A percentile compares a stretch with the other conserved stretches of the same genome.
Conservation (phyloP, 2,329 filamentous ascomycete species). For the Aspergillus melleus region DNA sequence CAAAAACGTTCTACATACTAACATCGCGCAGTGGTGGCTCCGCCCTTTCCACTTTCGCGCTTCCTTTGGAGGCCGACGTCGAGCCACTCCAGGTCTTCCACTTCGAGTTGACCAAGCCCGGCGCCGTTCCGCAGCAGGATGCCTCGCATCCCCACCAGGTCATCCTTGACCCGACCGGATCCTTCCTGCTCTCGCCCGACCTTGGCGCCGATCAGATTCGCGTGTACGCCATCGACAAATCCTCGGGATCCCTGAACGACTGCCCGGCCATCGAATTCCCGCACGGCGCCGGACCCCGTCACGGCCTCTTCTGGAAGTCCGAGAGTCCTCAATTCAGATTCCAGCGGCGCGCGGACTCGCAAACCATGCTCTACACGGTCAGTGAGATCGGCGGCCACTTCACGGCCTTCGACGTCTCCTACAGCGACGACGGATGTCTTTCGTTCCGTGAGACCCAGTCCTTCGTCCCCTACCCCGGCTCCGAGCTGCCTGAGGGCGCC, state of each 20-base stretch:
- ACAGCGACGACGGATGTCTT: constrained; percentile 29
- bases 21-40: constrained; percentile 27
- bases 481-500: constrained; percentile 26
- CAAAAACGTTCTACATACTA: constrained; percentile 1
- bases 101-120: constrained; percentile 40
- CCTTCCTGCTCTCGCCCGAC: constrained; percentile 66
- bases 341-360: neutral
- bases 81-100: constrained; percentile 40
- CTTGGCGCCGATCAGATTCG: constrained; percentile 65
- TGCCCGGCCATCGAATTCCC: constrained; percentile 45
- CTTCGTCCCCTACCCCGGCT: constrained; percentile 27
- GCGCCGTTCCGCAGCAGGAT: constrained; percentile 52
- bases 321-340: neutral
- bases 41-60: constrained; percentile 33
- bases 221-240: constrained; percentile 55
- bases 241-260: constrained; percentile 45
- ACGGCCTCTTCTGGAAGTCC: constrained; percentile 57
- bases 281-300: constrained; percentile 63
- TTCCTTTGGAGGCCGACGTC: constrained; percentile 24
- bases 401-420: constrained; percentile 46
- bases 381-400: constrained; percentile 59
- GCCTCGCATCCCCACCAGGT: constrained; percentile 64
- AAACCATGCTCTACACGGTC: constrained; percentile 46
- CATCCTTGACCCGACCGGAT: constrained; percentile 64
- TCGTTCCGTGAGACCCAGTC: constrained; percentile 25